Conservation (phyloP, 257 asterid species). For the Nicotiana undulata region DNA sequence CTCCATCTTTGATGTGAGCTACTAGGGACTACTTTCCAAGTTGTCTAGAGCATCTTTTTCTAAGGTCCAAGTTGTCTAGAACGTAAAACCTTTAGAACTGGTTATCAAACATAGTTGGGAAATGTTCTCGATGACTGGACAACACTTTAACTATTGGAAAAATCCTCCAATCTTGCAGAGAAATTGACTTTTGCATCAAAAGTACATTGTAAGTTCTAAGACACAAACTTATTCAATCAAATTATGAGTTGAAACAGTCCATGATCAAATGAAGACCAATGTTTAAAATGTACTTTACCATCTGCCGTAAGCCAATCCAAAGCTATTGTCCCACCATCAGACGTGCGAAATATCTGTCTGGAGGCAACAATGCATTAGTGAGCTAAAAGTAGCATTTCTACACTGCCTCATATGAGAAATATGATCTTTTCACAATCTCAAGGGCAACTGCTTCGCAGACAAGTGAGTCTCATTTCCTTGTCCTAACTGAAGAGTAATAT, state of each 20-base stretch:
- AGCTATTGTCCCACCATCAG: constrained; percentile 84
- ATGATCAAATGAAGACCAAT: background rate
- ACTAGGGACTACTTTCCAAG: background rate
- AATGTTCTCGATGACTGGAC: background rate
- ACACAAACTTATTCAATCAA: background rate
- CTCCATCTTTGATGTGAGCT: background rate
- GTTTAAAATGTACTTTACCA: constrained; percentile 29
- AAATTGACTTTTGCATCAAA: background rate
- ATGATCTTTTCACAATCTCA: background rate
- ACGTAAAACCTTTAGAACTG: background rate
- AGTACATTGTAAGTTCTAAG: background rate
- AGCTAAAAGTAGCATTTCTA: background rate
- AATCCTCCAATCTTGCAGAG: background rate
- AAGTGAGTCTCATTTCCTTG: background rate
- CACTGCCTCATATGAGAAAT: background rate
- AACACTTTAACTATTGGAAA: background rate
- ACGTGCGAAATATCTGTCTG: constrained; percentile 61
- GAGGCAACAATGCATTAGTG: constrained; percentile 19
- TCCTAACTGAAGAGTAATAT: background rate
- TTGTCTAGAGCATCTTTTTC: background rate
- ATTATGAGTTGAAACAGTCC: background rate
- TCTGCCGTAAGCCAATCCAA: constrained; percentile 67
- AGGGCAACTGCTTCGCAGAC: background rate
- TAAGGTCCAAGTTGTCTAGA: background rate
- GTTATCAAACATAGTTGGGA: background rate